These are phyloP conservation scores for Emergomyces africanus DNA, from an alignment of 2,329 filamentous ascomycete species.

Conservation along the genomic window DNA sequence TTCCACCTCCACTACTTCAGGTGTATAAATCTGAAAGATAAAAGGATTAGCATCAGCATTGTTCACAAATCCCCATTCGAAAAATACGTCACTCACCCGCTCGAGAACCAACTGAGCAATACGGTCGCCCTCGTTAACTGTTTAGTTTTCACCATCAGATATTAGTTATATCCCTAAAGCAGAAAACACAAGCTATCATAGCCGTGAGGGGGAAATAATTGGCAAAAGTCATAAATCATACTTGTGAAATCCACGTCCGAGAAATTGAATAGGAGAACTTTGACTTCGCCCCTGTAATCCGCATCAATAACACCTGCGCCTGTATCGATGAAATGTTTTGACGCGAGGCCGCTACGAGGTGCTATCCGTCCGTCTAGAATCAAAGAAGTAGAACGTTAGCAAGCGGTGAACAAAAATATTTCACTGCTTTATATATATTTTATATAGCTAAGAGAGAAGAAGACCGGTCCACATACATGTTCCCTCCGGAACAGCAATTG, in stretches of 20 bases:
- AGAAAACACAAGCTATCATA: no score
- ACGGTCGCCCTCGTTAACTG: conserved; percentile 71
- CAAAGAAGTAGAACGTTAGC: not conserved
- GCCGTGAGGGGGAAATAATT: not conserved
- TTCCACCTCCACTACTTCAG: conserved; percentile 78
- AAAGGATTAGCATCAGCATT: conserved; percentile 2
- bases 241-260: conserved; percentile 61
- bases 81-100: conserved; percentile 40
- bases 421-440: not conserved
- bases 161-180: not conserved
- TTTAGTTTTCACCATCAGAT: not conserved
- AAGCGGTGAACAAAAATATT: not conserved
- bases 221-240: conserved; percentile 9
- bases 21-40: conserved; percentile 60
- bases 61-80: not conserved
- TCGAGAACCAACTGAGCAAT: conserved; percentile 90
- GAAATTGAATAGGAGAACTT: conserved; percentile 92
- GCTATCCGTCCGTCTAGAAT: conserved; percentile 70
- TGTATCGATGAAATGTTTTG: conserved; percentile 92
- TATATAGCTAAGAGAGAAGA: not conserved
- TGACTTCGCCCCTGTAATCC: conserved; percentile 89
- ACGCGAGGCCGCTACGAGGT: conserved; percentile 77
- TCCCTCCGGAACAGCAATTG: conserved; percentile 77
- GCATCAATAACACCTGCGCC: conserved; percentile 96
- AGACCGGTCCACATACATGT: conserved; percentile 54